Percentiles rank a stretch among this genome's conserved stretches.
Evolutionary conservation across 768 basidiomycete species (phyloP).

Genomic region (Leccinum aurantiacum): DNA sequence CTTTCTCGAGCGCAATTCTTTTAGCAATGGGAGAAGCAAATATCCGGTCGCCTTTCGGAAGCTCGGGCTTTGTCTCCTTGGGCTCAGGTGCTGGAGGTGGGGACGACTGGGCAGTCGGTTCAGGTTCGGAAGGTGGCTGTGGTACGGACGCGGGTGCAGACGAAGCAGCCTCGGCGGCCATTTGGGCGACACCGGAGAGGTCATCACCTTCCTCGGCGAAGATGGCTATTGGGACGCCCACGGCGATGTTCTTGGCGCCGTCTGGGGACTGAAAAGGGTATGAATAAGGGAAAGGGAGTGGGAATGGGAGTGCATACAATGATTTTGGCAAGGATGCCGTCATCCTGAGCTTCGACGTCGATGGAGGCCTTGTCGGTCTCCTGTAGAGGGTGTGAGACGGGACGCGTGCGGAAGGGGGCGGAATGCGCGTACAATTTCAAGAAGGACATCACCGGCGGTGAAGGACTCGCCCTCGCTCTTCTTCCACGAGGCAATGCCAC

Average conservation of each 20-base stretch:
- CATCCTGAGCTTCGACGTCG: constrained; percentile 98
- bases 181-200: constrained; percentile 72
- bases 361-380: constrained; percentile 99
- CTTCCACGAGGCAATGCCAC: constrained; percentile 97
- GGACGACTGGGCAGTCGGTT: constrained; percentile 38
- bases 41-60: constrained; percentile 74
- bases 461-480: constrained; percentile 94
- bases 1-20: constrained; percentile 91
- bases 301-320: constrained; percentile 56
- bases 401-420: constrained; percentile 1
- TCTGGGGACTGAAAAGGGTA: constrained; percentile 57
- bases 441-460: constrained; percentile 85
- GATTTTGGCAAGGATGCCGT: constrained; percentile 95
- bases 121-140: constrained; percentile 42
- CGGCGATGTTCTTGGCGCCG: constrained; percentile 83
- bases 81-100: constrained; percentile 34
- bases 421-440: constrained; percentile 81
- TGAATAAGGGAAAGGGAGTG: neutral
- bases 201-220: constrained; percentile 96
- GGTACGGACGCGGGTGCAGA: constrained; percentile 34
- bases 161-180: constrained; percentile 65
- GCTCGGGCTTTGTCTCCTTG: constrained; percentile 44
- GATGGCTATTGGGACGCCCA: constrained; percentile 90
- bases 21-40: constrained; percentile 96
- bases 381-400: constrained; percentile 39